phyloP scores from a whole-genome alignment of 164 flowering plant species.

The Echeveria elegans region DNA sequence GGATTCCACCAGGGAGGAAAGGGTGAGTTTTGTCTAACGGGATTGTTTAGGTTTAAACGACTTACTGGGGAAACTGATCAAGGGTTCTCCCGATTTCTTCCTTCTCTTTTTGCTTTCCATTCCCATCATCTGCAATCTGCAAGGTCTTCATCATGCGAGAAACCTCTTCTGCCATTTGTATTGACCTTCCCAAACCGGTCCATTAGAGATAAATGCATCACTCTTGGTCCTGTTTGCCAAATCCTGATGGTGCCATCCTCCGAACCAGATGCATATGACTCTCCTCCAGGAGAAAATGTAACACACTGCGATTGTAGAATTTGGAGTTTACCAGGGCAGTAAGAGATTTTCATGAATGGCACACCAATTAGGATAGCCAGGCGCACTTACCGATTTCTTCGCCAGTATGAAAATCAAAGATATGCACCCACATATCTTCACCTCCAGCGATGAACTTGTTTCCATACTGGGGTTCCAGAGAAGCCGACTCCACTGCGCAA shows the following conservation, averaged over 20 bases:
- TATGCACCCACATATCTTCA: conserved; percentile 95
- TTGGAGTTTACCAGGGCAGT: neutral
- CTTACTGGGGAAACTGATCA: neutral
- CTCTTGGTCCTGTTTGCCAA: conserved; percentile 77
- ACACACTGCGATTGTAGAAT: conserved; percentile 53
- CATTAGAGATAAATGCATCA: conserved; percentile 33
- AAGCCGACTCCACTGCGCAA: conserved; percentile 80
- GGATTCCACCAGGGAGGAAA: no score
- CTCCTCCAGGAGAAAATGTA: conserved; percentile 91
- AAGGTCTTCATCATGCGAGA: conserved; percentile 58
- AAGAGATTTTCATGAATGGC: neutral
- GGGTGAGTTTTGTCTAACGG: neutral
- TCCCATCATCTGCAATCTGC: conserved; percentile 45
- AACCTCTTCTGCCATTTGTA: conserved; percentile 46
- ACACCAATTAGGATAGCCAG: neutral
- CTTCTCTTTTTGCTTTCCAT: conserved; percentile 26
- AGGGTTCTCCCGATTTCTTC: neutral
- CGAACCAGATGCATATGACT: conserved; percentile 94
- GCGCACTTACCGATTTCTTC: conserved; percentile 69
- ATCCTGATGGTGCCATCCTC: conserved; percentile 97
- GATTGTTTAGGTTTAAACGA: no score
- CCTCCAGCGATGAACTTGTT: conserved; percentile 92
- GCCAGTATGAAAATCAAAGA: conserved; percentile 92
- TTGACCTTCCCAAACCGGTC: conserved; percentile 38
- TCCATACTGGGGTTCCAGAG: conserved; percentile 85